Evolutionary conservation across 331 rosid species (phyloP).

Genomic region (Erythrophleum ivorense): DNA sequence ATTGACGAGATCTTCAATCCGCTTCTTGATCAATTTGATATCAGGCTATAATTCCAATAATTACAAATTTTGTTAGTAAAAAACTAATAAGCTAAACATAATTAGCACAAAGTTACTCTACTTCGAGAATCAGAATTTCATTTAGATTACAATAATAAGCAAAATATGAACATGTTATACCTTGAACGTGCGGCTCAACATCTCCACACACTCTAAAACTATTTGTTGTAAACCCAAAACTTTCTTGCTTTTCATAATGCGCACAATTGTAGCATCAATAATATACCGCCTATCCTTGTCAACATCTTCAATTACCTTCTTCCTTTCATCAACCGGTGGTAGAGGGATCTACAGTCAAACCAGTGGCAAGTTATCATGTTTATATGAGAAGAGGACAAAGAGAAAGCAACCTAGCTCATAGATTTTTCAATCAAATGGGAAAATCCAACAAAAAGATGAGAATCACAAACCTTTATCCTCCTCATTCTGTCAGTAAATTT

Average conservation of each 20-base stretch:
- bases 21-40: conserved; percentile 75
- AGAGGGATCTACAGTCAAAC: conserved; percentile 67
- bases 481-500: conserved; percentile 83
- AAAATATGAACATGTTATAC: conserved; percentile 38
- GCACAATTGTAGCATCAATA: too few relatives aligned
- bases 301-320: conserved; percentile 35
- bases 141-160: too few relatives aligned
- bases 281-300: too few relatives aligned
- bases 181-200: conserved; percentile 78
- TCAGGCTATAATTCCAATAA: conserved; percentile 66
- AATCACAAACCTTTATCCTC: conserved; percentile 69
- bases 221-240: too few relatives aligned
- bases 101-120: not conserved
- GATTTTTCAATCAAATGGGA: too few relatives aligned
- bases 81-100: conserved; percentile 20
- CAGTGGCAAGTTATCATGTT: not conserved
- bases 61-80: conserved; percentile 19
- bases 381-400: too few relatives aligned
- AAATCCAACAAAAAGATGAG: not conserved
- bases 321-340: conserved; percentile 82
- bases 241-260: too few relatives aligned
- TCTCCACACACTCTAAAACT: conserved; percentile 23
- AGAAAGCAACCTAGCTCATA: not conserved
- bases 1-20: conserved; percentile 79
- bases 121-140: too few relatives aligned